phyloP scores from a whole-genome alignment of 495 filamentous ascomycete species.

The Penicillium herquei region DNA sequence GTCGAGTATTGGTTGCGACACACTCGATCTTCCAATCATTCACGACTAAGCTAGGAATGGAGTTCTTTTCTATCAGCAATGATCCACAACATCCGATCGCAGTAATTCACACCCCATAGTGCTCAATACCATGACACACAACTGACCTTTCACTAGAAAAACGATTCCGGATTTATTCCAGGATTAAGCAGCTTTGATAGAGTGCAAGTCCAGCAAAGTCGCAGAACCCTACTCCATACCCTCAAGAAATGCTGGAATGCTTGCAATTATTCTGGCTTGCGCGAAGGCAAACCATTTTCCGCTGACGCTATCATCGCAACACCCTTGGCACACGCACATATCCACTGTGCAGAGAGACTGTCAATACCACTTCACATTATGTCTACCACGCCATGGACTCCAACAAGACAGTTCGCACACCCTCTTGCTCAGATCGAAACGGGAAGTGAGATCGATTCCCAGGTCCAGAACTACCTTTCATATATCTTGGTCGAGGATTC shows the following conservation, averaged over 20 bases:
- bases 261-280: not conserved
- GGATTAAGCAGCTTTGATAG: not conserved
- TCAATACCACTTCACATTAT: slow-evolving; percentile 17
- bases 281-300: slow-evolving; percentile 3
- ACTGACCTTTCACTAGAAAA: not conserved
- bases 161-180: not conserved
- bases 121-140: not conserved
- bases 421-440: slow-evolving; percentile 4
- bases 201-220: not conserved
- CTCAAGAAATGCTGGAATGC: slow-evolving; percentile 11
- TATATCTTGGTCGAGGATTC: not conserved
- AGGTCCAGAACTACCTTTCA: slow-evolving; percentile 1
- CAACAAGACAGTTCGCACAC: slow-evolving; percentile 9
- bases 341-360: slow-evolving; percentile 11
- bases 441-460: not conserved
- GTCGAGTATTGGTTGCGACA: slow-evolving; percentile 7
- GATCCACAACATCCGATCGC: slow-evolving; percentile 10
- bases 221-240: not conserved
- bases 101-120: not conserved
- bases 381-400: slow-evolving; percentile 9
- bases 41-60: slow-evolving; percentile 3
- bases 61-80: slow-evolving; percentile 11
- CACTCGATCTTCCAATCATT: slow-evolving; percentile 1
- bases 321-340: slow-evolving; percentile 11
- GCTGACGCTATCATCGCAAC: slow-evolving; percentile 12